These are phyloP conservation scores for Sarocladium strictum DNA, from an alignment of 2,329 filamentous ascomycete genomes.

Conservation along the genomic window DNA sequence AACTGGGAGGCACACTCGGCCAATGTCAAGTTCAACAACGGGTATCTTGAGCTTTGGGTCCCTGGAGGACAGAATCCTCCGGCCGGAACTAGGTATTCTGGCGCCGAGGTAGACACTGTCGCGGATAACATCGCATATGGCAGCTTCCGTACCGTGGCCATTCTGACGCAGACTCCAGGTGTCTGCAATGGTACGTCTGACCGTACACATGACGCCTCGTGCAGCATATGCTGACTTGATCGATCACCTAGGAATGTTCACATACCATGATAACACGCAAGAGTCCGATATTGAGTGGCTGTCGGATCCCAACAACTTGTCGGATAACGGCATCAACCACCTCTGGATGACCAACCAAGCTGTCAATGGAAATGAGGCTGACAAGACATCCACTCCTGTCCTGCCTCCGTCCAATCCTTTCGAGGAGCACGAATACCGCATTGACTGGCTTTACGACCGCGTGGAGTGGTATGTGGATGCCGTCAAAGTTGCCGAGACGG, in stretches of 20 bases:
- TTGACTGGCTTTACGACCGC: slow-evolving; percentile 22
- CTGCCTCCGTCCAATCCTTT: slow-evolving; percentile 11
- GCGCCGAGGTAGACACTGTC: slow-evolving; percentile 18
- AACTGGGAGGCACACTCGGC: slow-evolving; percentile 12
- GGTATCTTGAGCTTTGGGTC: slow-evolving; percentile 23
- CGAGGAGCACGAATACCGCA: slow-evolving; percentile 24
- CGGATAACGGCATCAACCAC: slow-evolving; percentile 19
- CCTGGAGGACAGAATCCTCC: slow-evolving; percentile 18
- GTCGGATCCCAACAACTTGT: slow-evolving; percentile 20
- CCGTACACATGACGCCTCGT: too few species aligned
- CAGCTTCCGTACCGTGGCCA: slow-evolving; percentile 22
- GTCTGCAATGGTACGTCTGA: slow-evolving; percentile 24
- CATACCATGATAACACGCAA: slow-evolving; percentile 21
- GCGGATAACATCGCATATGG: slow-evolving; percentile 23
- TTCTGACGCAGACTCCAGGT: slow-evolving; percentile 21
- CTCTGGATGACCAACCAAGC: slow-evolving; percentile 27
- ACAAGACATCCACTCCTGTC: slow-evolving; percentile 13
- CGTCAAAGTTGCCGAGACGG: slow-evolving; percentile 19
- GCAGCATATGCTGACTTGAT: too few species aligned
- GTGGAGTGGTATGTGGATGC: slow-evolving; percentile 23
- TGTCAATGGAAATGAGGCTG: slow-evolving; percentile 14
- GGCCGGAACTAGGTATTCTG: slow-evolving; percentile 20
- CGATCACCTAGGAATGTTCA: slow-evolving; percentile 23
- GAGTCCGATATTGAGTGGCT: slow-evolving; percentile 28
- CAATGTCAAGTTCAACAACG: slow-evolving; percentile 18